phyloP scores from a whole-genome alignment of 2,329 filamentous ascomycete genomes.

The Trichoderma sp. region DNA sequence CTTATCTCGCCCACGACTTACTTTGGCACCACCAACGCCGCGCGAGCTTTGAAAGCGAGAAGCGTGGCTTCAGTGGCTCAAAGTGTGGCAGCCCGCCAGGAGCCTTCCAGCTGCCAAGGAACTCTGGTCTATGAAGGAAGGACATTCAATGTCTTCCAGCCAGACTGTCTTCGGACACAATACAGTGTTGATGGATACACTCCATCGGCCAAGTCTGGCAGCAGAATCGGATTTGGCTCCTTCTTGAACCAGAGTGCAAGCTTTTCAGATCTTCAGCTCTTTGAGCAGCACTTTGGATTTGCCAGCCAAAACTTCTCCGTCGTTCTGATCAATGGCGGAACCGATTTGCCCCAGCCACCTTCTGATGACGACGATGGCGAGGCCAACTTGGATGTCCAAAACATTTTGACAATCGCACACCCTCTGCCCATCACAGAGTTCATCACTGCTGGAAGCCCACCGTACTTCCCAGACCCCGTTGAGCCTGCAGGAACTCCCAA shows the following conservation, averaged over 20 bases:
- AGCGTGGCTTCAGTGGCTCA: background rate
- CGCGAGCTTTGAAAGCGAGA: background rate
- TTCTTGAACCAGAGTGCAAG: slow-evolving; percentile 19
- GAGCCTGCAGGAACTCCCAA: background rate
- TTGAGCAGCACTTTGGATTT: background rate
- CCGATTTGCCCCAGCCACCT: slow-evolving; percentile 4
- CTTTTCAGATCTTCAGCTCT: slow-evolving; percentile 16
- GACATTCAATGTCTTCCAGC: slow-evolving; percentile 7
- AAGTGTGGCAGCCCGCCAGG: background rate
- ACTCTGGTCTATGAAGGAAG: background rate
- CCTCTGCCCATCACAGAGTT: slow-evolving; percentile 21
- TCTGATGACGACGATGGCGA: slow-evolving; percentile 14
- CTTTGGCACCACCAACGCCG: slow-evolving; percentile 15
- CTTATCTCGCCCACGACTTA: slow-evolving; percentile 22
- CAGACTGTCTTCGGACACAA: slow-evolving; percentile 18
- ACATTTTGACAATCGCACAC: slow-evolving; percentile 5
- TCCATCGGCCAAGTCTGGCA: slow-evolving; percentile 12
- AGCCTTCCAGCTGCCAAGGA: background rate
- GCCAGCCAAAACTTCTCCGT: slow-evolving; percentile 16
- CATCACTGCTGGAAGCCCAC: slow-evolving; percentile 5
- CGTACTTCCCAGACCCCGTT: background rate
- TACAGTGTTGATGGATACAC: slow-evolving; percentile 22
- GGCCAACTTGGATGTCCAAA: slow-evolving; percentile 23
- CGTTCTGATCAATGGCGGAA: slow-evolving; percentile 8
- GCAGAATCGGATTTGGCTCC: slow-evolving; percentile 18